Evolutionary conservation across 1,284 basidiomycete species (phyloP).

Genomic region (Puccinia hordei): DNA sequence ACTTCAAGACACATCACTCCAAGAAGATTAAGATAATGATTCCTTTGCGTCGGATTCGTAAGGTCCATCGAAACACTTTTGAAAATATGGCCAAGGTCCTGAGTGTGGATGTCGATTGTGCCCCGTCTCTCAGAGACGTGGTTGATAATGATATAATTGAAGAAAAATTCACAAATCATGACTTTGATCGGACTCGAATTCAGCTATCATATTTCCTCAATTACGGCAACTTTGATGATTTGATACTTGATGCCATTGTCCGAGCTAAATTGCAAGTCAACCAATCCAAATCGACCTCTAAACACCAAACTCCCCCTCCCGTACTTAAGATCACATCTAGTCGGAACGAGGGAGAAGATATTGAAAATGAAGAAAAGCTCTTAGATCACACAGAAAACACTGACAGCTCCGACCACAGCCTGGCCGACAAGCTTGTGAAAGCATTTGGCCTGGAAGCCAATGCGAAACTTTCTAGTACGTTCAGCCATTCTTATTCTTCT

Average conservation of each 20-base stretch:
- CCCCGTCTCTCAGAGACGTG: neutral
- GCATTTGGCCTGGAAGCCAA: slow-evolving; percentile 34
- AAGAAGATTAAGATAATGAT: slow-evolving; percentile 55
- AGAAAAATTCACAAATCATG: neutral
- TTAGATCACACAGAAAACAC: neutral
- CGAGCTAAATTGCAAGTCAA: slow-evolving; percentile 27
- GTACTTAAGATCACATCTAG: slow-evolving; percentile 23
- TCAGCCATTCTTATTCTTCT: neutral
- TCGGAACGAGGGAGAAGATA: neutral
- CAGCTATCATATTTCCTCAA: slow-evolving; percentile 36
- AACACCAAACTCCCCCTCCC: slow-evolving; percentile 19
- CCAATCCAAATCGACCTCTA: neutral
- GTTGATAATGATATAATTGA: slow-evolving; percentile 13
- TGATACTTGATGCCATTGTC: slow-evolving; percentile 39
- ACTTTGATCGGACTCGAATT: slow-evolving; percentile 17
- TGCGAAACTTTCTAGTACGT: slow-evolving; percentile 24
- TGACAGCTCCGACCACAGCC: neutral
- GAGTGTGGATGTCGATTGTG: slow-evolving; percentile 29
- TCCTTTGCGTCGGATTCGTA: slow-evolving; percentile 55
- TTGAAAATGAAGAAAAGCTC: slow-evolving; percentile 8
- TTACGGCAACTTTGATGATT: slow-evolving; percentile 32
- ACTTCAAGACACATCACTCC: slow-evolving; percentile 53
- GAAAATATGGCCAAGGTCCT: slow-evolving; percentile 54
- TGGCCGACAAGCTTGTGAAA: slow-evolving; percentile 21
- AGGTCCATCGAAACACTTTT: slow-evolving; percentile 51